Base-by-base conservation (phyloP, 164 flowering plant species). In the Umbilicus rupestris region DNA sequence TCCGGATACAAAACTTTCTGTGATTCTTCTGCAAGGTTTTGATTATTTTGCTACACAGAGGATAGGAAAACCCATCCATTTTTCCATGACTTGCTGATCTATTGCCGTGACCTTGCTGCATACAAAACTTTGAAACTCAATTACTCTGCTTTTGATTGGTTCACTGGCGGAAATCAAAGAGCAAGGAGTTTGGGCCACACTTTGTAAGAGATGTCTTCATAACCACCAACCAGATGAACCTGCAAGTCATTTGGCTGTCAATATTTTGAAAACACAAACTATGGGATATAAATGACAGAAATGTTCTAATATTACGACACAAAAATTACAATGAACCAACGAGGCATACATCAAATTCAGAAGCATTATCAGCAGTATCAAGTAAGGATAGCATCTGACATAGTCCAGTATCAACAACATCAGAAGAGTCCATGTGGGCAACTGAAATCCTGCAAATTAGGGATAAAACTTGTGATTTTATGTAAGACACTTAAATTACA, bases 201-300 rank as follows among this genome's bases (percentile, higher is more conserved):
- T 39, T 81, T 73, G 52, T 69, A 70, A 22, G 78, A 66, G 66
- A 75, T 49, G 73, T 91, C 99, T 64, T 91, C 89, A 74, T 79
- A 91, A 60, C 87, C 90, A 64, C 99, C 99, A 69, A 94, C 57
- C 24, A 94, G 75, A 83, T 94, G 96, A 73, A 91, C 99, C 97
- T 93, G 89, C 84, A 84, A 49, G 66, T 57, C 15, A 74, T 55
- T 11, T 55, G 60, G 60, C 39, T 63, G 17, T 3, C 60, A 55
- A 55, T 7, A 6, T 41, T 41, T 12, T 7, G 44, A 41, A 14
- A 55, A 55, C 17, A 28, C 35, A 26, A 55, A 55, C 1, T 26
- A 68, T 31, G 16, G 9, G 11, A 37, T 12, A 28, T 6, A 66
- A n/a, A 17, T 42, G 35, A 67, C 35, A 69, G n/a, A 35, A 31